Evolutionary conservation across 208 protist genomes (phyloP).

Genomic region (Sergeia podlipaevii): DNA sequence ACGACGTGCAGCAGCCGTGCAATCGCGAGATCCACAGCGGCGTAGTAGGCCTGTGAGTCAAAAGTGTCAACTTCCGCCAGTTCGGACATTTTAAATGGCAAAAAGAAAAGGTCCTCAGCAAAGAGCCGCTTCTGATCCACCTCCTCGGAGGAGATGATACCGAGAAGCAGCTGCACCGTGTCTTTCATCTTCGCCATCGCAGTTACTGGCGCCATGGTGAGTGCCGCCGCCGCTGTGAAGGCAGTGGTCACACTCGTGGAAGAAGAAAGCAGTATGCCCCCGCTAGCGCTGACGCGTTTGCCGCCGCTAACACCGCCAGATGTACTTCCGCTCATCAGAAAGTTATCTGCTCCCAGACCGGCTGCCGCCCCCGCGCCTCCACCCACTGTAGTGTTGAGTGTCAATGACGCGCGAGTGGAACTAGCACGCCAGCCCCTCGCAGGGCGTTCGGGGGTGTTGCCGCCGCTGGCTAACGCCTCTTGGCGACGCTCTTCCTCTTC

Average conservation of each 20-base stretch:
- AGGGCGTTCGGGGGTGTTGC: neutral
- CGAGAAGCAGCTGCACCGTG: slow-evolving; percentile 37
- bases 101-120: slow-evolving; percentile 61
- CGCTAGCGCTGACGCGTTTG: too few relatives aligned
- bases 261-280: too few relatives aligned
- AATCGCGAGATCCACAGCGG: slow-evolving; percentile 51
- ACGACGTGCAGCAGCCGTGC: slow-evolving; percentile 24
- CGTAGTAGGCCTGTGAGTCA: slow-evolving; percentile 27
- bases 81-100: slow-evolving; percentile 45
- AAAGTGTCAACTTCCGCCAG: slow-evolving; percentile 59
- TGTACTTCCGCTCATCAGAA: too few relatives aligned
- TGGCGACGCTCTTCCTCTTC: neutral
- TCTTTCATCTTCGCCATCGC: slow-evolving; percentile 29
- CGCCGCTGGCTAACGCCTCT: neutral
- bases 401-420: neutral
- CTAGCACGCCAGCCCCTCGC: neutral
- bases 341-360: neutral
- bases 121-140: slow-evolving; percentile 27
- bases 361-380: too few relatives aligned
- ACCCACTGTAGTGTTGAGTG: too few relatives aligned
- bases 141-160: slow-evolving; percentile 18
- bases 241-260: too few relatives aligned
- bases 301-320: too few relatives aligned
- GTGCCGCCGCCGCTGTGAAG: too few relatives aligned
- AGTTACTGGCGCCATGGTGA: slow-evolving; percentile 5